Conservation (phyloP, 768 basidiomycete genomes). For the Udeniomyces megalosporus region DNA sequence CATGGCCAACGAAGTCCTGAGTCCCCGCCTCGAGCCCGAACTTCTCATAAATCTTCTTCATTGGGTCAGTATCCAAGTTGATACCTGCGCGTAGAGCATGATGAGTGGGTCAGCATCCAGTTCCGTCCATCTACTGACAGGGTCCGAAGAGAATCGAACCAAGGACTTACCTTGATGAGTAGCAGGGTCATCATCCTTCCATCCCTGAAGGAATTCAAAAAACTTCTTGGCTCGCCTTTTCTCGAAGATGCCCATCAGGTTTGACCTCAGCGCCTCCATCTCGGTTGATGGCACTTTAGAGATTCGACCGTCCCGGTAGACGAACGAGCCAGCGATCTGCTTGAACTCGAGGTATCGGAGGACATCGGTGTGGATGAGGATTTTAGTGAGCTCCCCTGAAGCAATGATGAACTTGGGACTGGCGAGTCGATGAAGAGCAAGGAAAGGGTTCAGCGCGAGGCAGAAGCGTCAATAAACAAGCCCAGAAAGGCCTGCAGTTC, state of each 20-base stretch:
- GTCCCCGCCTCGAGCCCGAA: conserved; percentile 94
- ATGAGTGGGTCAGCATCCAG: not conserved
- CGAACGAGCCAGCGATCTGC: conserved; percentile 96
- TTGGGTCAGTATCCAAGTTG: conserved; percentile 73
- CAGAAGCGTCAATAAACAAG: no score
- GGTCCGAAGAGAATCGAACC: no score
- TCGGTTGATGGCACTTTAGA: conserved; percentile 96
- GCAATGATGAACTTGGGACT: conserved; percentile 90
- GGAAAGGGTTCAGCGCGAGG: not conserved
- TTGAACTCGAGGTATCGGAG: conserved; percentile 98
- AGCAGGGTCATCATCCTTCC: conserved; percentile 86
- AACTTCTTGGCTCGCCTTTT: conserved; percentile 97
- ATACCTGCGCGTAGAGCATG: conserved; percentile 40
- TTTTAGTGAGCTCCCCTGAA: conserved; percentile 89
- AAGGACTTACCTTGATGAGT: conserved; percentile 70
- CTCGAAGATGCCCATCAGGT: conserved; percentile 98
- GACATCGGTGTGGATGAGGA: conserved; percentile 97
- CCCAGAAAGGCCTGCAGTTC: no score
- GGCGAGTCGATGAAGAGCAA: not conserved
- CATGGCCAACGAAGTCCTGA: conserved; percentile 97
- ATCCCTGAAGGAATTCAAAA: conserved; percentile 88
- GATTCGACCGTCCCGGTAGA: conserved; percentile 90
- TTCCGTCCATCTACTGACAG: not conserved
- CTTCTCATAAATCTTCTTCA: conserved; percentile 90
- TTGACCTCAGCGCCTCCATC: conserved; percentile 86